These are phyloP conservation scores for Angomonas deanei DNA, from an alignment of 208 protist species.

Conservation along the genomic window DNA sequence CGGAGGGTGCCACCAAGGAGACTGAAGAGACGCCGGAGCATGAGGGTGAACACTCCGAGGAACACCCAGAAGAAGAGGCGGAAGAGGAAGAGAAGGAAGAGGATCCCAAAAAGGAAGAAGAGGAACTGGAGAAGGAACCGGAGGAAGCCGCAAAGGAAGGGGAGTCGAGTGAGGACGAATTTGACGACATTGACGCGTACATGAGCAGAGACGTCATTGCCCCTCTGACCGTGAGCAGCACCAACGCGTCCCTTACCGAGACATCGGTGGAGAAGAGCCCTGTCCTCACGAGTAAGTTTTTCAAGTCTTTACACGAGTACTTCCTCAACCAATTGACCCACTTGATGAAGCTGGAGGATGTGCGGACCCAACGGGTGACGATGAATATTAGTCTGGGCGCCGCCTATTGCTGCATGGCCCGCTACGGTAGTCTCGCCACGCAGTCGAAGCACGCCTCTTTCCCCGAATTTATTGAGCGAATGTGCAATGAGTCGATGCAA, in stretches of 20 bases:
- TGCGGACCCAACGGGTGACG: constrained; percentile 66
- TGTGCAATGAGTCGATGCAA: constrained; percentile 85
- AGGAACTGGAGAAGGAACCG: constrained; percentile 13
- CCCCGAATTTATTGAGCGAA: constrained; percentile 75
- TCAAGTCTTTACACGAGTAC: constrained; percentile 57
- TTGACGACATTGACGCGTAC: constrained; percentile 11
- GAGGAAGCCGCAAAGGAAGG: constrained; percentile 9
- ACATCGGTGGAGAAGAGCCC: constrained; percentile 56
- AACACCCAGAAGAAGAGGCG: neutral
- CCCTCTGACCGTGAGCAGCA: constrained; percentile 25
- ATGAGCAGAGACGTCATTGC: constrained; percentile 39
- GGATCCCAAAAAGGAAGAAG: constrained; percentile 7
- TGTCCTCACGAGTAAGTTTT: constrained; percentile 63
- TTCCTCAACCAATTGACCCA: constrained; percentile 68
- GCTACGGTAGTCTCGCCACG: constrained; percentile 66
- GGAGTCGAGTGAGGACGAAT: constrained; percentile 2
- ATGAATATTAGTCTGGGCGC: constrained; percentile 74
- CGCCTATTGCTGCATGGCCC: constrained; percentile 75
- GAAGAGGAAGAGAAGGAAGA: constrained; percentile 3
- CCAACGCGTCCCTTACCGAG: constrained; percentile 17
- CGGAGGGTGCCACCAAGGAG: neutral
- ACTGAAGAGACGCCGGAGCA: neutral
- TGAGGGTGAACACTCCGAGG: neutral
- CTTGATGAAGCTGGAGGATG: constrained; percentile 64
- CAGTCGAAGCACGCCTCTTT: constrained; percentile 79